Evolutionary conservation across 2,329 filamentous ascomycete species (phyloP).

Genomic region (Madurella mycetomatis): DNA sequence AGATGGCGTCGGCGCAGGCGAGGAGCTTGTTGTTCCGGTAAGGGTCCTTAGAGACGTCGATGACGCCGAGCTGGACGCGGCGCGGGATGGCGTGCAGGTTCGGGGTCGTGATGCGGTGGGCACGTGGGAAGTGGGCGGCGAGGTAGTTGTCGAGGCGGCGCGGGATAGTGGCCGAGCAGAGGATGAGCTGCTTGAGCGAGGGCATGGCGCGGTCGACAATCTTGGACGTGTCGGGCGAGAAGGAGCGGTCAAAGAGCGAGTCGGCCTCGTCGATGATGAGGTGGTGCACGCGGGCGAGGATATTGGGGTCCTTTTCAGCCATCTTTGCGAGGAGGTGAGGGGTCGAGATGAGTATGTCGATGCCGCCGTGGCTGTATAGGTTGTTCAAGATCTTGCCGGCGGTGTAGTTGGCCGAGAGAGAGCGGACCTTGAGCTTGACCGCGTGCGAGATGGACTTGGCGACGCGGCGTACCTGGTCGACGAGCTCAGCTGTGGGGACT

Average conservation of each 20-base stretch:
- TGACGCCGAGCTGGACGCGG: conserved; percentile 86
- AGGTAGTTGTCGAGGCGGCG: conserved; percentile 81
- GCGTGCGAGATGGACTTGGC: conserved; percentile 79
- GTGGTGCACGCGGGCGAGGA: conserved; percentile 85
- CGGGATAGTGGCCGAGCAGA: conserved; percentile 96
- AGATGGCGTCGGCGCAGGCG: conserved; percentile 92
- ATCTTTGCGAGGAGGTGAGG: conserved; percentile 87
- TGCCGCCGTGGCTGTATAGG: conserved; percentile 73
- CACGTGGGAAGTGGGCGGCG: conserved; percentile 74
- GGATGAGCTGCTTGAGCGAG: conserved; percentile 77
- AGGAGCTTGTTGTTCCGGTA: conserved; percentile 91
- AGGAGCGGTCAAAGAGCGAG: conserved; percentile 89
- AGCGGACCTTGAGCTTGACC: conserved; percentile 79
- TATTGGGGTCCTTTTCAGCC: conserved; percentile 82
- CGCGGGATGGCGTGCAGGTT: conserved; percentile 95
- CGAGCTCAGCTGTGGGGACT: conserved; percentile 87
- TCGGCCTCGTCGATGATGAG: conserved; percentile 94
- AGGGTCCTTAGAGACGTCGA: conserved; percentile 87
- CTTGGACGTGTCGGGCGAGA: conserved; percentile 73
- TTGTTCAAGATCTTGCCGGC: conserved; percentile 77
- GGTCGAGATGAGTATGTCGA: conserved; percentile 83
- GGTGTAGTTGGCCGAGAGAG: conserved; percentile 73
- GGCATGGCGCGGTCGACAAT: conserved; percentile 79
- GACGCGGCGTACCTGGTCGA: conserved; percentile 76
- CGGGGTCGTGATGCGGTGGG: conserved; percentile 83